These are phyloP conservation scores for Cladosporium sp. DNA, from an alignment of 2,329 filamentous ascomycete species.

Conservation along the genomic window DNA sequence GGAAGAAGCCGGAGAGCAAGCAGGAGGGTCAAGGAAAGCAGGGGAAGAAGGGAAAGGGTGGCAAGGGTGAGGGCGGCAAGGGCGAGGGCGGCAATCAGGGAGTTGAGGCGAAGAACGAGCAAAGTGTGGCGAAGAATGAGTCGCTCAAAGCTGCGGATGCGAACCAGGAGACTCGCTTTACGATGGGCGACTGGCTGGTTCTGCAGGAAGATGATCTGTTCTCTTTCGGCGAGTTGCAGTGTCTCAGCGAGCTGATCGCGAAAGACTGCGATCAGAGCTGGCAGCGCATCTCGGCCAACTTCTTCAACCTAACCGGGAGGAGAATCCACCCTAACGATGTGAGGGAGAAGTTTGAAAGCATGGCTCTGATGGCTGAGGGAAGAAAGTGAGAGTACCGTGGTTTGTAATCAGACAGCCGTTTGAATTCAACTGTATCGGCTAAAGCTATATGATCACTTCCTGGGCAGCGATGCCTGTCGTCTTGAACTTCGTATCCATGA, in stretches of 20 bases:
- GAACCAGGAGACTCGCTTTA: constrained; percentile 23
- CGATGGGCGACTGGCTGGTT: constrained; percentile 24
- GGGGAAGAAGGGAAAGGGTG: constrained; percentile 13
- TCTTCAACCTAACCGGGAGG: constrained; percentile 45
- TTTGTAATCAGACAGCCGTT: too few relatives aligned
- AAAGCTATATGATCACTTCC: too few relatives aligned
- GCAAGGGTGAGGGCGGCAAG: constrained; percentile 10
- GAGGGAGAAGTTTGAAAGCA: constrained; percentile 35
- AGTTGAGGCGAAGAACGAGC: not conserved
- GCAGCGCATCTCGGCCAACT: constrained; percentile 41
- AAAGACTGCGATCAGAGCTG: constrained; percentile 37
- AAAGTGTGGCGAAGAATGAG: not conserved
- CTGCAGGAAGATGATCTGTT: constrained; percentile 32
- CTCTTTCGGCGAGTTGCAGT: constrained; percentile 33
- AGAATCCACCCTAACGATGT: constrained; percentile 39
- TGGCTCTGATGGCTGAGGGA: constrained; percentile 12
- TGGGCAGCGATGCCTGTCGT: too few relatives aligned
- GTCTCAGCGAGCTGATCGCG: constrained; percentile 40
- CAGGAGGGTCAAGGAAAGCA: constrained; percentile 11
- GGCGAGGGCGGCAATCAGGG: constrained; percentile 17
- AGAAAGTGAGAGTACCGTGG: not conserved
- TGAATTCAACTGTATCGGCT: too few relatives aligned
- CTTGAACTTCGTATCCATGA: too few relatives aligned
- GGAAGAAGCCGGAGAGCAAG: constrained; percentile 13
- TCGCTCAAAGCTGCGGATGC: not conserved